Evolutionary conservation across 495 filamentous ascomycete genomes (phyloP).

Genomic region (Daldinia concentrica): DNA sequence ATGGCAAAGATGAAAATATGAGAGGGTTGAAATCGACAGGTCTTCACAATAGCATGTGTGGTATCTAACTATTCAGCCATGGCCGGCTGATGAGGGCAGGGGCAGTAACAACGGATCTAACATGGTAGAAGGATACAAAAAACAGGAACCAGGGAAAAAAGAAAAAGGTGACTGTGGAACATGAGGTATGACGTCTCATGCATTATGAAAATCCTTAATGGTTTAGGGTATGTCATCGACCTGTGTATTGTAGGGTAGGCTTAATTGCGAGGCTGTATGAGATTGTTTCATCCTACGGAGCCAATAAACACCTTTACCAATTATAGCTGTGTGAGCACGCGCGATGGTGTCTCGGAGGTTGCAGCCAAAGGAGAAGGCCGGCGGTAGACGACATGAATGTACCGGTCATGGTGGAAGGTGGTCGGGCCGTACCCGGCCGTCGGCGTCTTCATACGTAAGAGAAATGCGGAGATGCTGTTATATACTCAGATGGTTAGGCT

Average conservation of each 20-base stretch:
- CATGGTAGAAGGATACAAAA: conserved; percentile 14
- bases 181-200: conserved; percentile 40
- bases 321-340: conserved; percentile 24
- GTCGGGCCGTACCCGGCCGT: conserved; percentile 34
- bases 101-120: conserved; percentile 6
- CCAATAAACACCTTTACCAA: conserved; percentile 14
- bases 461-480: conserved; percentile 15
- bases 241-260: conserved; percentile 9
- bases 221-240: conserved; percentile 24
- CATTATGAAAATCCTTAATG: conserved; percentile 13
- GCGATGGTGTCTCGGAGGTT: conserved; percentile 41
- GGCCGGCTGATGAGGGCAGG: conserved; percentile 11
- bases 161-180: conserved; percentile 19
- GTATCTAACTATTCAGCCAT: conserved; percentile 6
- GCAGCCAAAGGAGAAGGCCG: conserved; percentile 28
- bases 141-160: conserved; percentile 2
- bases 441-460: conserved; percentile 19
- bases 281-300: conserved; percentile 24
- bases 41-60: conserved; percentile 2
- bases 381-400: conserved; percentile 5
- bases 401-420: conserved; percentile 12
- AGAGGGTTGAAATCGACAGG: background rate
- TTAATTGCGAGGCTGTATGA: conserved; percentile 13
- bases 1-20: background rate
- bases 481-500: too few relatives aligned